A percentile compares a stretch with the other conserved stretches of the same genome.
Conservation (phyloP, 495 filamentous ascomycete genomes). For the Tirmania nivea region DNA sequence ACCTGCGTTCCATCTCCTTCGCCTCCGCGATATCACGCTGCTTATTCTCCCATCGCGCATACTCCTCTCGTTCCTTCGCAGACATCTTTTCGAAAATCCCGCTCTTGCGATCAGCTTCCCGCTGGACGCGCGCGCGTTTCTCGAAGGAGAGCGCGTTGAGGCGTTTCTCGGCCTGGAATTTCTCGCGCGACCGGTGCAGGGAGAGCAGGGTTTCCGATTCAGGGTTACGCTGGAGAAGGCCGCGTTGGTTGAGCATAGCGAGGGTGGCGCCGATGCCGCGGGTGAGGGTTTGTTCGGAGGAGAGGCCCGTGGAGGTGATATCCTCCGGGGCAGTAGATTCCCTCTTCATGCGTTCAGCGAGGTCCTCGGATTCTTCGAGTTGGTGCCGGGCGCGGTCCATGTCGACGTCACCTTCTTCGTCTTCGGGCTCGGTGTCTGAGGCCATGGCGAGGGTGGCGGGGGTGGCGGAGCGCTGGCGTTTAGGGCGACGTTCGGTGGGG, state of each 20-base stretch:
- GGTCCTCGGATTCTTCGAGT: constrained; percentile 22
- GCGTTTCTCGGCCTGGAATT: constrained; percentile 63
- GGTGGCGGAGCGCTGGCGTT: constrained; percentile 24
- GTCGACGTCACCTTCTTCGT: constrained; percentile 37
- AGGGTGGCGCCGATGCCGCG: constrained; percentile 64
- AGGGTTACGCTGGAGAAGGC: constrained; percentile 41
- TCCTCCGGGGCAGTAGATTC: constrained; percentile 19
- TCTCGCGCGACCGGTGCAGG: constrained; percentile 48
- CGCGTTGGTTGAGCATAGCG: constrained; percentile 58
- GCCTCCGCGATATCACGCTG: constrained; percentile 63
- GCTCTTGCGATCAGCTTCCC: constrained; percentile 63
- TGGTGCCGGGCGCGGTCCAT: constrained; percentile 34
- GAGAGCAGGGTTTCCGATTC: constrained; percentile 41
- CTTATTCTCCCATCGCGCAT: constrained; percentile 67
- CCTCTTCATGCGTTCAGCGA: constrained; percentile 12
- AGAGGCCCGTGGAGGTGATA: constrained; percentile 51
- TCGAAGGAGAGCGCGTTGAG: constrained; percentile 54
- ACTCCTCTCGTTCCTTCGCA: constrained; percentile 72
- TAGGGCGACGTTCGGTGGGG: constrained; percentile 34
- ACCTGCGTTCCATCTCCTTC: constrained; percentile 59
- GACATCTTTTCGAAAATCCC: constrained; percentile 73
- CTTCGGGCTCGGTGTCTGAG: constrained; percentile 25
- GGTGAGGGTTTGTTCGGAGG: constrained; percentile 59
- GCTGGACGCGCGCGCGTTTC: constrained; percentile 53
- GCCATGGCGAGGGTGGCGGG: constrained; percentile 25